A percentile compares a stretch with the other conserved stretches of the same genome.
Conservation (phyloP, 306 rosid species). For the Sphenostylis stenocarpa region DNA sequence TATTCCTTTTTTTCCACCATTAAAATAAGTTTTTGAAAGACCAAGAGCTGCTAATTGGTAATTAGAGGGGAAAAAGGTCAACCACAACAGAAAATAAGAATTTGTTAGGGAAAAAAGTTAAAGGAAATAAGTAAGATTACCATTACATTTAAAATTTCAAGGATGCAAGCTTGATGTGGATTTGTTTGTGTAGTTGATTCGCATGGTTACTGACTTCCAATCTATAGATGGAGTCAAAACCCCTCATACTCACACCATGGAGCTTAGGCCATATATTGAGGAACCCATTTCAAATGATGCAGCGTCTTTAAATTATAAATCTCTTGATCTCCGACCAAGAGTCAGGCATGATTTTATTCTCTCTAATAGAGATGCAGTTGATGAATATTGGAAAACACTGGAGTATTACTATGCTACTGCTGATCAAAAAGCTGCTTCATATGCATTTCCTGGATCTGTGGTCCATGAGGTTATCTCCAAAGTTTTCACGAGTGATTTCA, state of each 20-base stretch:
- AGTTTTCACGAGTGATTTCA: slow-evolving; percentile 18
- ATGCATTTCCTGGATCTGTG: slow-evolving; percentile 92
- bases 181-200: slow-evolving; percentile 69
- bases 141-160: slow-evolving; percentile 2
- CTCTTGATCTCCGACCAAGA: slow-evolving; percentile 87
- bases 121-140: slow-evolving; percentile 10
- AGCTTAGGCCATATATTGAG: slow-evolving; percentile 87
- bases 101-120: background rate
- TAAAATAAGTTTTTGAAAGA: slow-evolving; percentile 4
- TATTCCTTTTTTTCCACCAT: background rate
- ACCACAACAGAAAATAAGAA: background rate
- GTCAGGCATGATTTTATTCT: slow-evolving; percentile 91
- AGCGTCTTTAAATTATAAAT: slow-evolving; percentile 51
- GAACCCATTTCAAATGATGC: slow-evolving; percentile 82
- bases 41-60: background rate
- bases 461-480: slow-evolving; percentile 72
- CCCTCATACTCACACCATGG: slow-evolving; percentile 63
- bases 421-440: slow-evolving; percentile 68
- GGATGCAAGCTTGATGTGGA: slow-evolving; percentile 29
- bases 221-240: slow-evolving; percentile 45
- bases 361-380: slow-evolving; percentile 72
- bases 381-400: slow-evolving; percentile 90
- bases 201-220: slow-evolving; percentile 53
- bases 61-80: background rate
- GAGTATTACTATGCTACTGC: slow-evolving; percentile 90